A percentile compares a stretch with the other conserved stretches of the same genome.
Conservation (phyloP, 148 eudicot genomes). For the Euryodendron excelsum region DNA sequence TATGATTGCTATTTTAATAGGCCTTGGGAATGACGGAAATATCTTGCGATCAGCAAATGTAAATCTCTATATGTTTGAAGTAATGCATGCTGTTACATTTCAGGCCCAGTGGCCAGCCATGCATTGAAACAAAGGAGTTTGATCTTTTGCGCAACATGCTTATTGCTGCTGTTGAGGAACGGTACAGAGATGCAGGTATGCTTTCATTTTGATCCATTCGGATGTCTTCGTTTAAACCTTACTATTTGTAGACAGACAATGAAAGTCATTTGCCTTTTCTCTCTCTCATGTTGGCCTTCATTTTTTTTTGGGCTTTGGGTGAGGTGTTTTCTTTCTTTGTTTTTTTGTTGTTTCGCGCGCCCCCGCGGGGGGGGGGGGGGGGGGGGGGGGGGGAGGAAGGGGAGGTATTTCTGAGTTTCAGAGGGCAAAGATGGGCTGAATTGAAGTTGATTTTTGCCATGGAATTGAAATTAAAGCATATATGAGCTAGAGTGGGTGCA, state of each 20-base stretch:
- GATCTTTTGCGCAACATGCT: constrained; percentile 77
- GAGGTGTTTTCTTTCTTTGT: too few species aligned
- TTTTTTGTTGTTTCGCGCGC: too few species aligned
- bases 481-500: too few species aligned
- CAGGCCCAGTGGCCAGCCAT: constrained; percentile 78
- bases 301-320: too few species aligned
- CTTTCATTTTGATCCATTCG: background rate
- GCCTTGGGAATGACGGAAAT: background rate
- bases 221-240: background rate
- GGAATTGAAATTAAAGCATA: too few species aligned
- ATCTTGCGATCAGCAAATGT: background rate
- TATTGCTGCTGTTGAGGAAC: constrained; percentile 83
- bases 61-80: background rate
- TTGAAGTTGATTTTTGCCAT: too few species aligned
- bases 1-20: background rate
- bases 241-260: background rate
- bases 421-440: too few species aligned
- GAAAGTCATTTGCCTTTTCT: background rate
- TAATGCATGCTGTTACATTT: background rate
- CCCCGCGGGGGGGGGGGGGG: too few species aligned
- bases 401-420: too few species aligned
- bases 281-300: background rate
- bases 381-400: too few species aligned
- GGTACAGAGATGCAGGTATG: constrained; percentile 90
- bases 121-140: constrained; percentile 72